Percentiles rank a stretch among this genome's conserved stretches.
Conservation (phyloP, 345 rosid genomes). For the Eutrema heterophyllum region DNA sequence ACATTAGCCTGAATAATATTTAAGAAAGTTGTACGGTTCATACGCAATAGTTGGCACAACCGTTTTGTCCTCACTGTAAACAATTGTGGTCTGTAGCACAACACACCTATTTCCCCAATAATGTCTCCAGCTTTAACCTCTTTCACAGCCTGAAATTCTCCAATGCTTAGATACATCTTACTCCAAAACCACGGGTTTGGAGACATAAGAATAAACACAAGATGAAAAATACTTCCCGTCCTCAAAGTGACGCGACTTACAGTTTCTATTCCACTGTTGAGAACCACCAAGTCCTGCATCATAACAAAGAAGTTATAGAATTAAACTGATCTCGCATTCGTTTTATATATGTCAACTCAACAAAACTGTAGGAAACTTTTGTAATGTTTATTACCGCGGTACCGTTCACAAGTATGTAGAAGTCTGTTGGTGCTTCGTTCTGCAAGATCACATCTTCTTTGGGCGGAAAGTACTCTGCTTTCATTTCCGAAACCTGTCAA, state of each 20-base stretch:
- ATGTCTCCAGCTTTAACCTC: conserved; percentile 76
- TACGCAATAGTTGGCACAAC: conserved; percentile 77
- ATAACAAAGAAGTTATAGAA: background rate
- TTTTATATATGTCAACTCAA: background rate
- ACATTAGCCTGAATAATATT: conserved; percentile 84
- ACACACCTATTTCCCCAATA: conserved; percentile 84
- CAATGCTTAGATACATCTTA: background rate
- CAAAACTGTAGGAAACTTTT: background rate
- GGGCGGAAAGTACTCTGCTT: conserved; percentile 83
- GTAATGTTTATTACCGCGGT: conserved; percentile 48
- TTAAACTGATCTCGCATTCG: background rate
- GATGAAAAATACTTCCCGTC: background rate
- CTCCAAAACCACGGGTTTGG: background rate
- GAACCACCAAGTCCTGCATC: conserved; percentile 51
- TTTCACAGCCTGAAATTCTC: conserved; percentile 48
- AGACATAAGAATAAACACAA: background rate
- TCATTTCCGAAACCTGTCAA: conserved; percentile 73
- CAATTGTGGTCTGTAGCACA: conserved; percentile 82
- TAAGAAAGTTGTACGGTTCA: conserved; percentile 80
- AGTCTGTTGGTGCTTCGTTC: conserved; percentile 84
- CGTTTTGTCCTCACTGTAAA: conserved; percentile 89
- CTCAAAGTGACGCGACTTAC: conserved; percentile 29
- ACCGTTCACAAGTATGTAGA: conserved; percentile 66
- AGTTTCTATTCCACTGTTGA: conserved; percentile 46
- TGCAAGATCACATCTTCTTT: conserved; percentile 81